These are phyloP conservation scores for Flaveria linearis DNA, from an alignment of 129 eudicot species.

Conservation along the genomic window DNA sequence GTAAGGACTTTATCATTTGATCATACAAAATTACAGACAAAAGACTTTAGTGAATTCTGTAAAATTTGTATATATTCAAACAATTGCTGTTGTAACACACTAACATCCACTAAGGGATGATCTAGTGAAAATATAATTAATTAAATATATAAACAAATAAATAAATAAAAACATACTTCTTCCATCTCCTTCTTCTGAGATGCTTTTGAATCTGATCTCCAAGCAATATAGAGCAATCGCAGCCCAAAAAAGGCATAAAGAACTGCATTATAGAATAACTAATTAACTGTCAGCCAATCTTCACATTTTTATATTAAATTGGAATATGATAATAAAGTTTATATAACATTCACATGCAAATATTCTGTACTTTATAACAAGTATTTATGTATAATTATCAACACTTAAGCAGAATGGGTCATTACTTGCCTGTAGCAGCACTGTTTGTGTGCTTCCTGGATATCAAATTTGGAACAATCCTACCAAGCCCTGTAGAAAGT, in stretches of 20 bases:
- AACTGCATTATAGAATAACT: constrained; percentile 54
- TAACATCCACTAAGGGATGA: neutral
- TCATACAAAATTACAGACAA: too few species aligned
- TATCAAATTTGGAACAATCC: constrained; percentile 95
- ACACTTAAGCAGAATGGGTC: constrained; percentile 21
- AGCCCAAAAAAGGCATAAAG: constrained; percentile 90
- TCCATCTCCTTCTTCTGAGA: constrained; percentile 94
- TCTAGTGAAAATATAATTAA: neutral
- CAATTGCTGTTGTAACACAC: neutral
- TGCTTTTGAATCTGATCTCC: constrained; percentile 93
- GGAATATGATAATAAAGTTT: too few species aligned
- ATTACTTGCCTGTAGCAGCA: constrained; percentile 83
- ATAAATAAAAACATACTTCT: constrained; percentile 57
- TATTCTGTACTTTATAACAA: neutral
- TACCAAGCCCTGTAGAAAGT: constrained; percentile 51
- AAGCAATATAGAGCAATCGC: constrained; percentile 92
- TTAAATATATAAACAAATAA: too few species aligned
- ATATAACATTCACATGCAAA: neutral
- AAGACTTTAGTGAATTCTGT: too few species aligned
- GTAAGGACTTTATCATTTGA: too few species aligned
- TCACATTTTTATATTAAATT: too few species aligned
- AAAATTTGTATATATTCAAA: neutral
- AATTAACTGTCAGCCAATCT: constrained; percentile 10
- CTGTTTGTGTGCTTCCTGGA: constrained; percentile 97
- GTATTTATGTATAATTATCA: constrained; percentile 6